Base-by-base conservation (phyloP, 2,329 filamentous ascomycete species). In the Emergomyces pasteurianus region DNA sequence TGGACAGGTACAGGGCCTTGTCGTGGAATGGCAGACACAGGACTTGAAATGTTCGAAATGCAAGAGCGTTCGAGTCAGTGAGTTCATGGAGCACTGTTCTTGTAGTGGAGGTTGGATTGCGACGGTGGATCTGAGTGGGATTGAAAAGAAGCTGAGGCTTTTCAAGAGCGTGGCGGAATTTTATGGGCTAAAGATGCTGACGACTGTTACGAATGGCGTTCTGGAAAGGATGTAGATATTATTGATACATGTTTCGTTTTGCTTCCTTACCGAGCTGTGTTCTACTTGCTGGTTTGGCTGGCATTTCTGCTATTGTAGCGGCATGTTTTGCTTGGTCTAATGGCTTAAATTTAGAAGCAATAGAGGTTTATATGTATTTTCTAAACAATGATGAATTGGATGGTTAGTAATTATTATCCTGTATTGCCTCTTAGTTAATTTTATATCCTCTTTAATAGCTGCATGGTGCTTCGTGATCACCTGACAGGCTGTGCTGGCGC, bases 71-170 rank as follows among this genome's bases (percentile, higher is more conserved):
- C 80, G 90, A 70, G 81, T 89, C 47, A 97, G 96, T 72, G 92
- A 96, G 69, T 95, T 97, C 68, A 91, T 94, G 86, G 92, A 96
- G 73, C 92, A 97, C 74, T 99, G 95, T 75, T 88, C 86, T 12
- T 99, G 94, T 78, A 90, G 89, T 63, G 94, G 94, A 3, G 82
- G 83, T 62, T 99, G 94, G 94, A 81, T 80, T 21, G 84, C 84
- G 65, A 89, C 85, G 23, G 80, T 92, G 62, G 82, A 86, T 66
- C 80, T 81, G 65, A 83, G 81, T 36, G 88, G 88, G 34, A 77
- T 92, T 31, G 74, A 83, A 69, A 83, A 79, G 71, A 82, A 78
- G 70, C 68, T 97, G 68, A 80, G 73, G 49, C 87, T 96, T 4
- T 86, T 90, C 74, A 80, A 79, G 66, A 85, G 83, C 59, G 92